Evolutionary conservation across 2,329 filamentous ascomycete species (phyloP).

Genomic region (Zasmidium cellare): DNA sequence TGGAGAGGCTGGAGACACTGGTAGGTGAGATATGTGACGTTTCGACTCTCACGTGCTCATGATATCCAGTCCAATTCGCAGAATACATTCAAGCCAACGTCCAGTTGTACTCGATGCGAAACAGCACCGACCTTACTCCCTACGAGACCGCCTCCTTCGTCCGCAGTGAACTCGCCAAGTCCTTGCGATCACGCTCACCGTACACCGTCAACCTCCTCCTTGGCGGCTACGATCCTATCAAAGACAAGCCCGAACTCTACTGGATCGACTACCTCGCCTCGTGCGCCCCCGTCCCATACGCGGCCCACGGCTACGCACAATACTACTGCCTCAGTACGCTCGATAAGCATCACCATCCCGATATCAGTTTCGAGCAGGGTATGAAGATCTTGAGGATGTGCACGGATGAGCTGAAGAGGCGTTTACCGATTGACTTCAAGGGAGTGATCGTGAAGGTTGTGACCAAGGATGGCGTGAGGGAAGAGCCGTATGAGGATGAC

Average conservation of each 20-base stretch:
- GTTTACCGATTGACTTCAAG: constrained; percentile 98
- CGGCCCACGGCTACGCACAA: constrained; percentile 97
- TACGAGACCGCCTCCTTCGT: constrained; percentile 90
- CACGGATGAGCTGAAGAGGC: constrained; percentile 93
- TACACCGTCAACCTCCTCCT: constrained; percentile 97
- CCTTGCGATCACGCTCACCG: constrained; percentile 85
- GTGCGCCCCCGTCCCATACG: constrained; percentile 73
- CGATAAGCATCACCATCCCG: constrained; percentile 97
- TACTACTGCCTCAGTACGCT: constrained; percentile 98
- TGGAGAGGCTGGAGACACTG: constrained; percentile 93
- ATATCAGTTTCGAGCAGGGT: constrained; percentile 85
- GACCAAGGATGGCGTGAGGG: constrained; percentile 87
- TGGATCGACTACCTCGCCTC: constrained; percentile 31
- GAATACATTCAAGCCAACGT: constrained; percentile 99
- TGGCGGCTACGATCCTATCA: constrained; percentile 89
- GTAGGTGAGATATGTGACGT: constrained; percentile 49
- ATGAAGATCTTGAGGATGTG: constrained; percentile 93
- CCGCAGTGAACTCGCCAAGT: constrained; percentile 86
- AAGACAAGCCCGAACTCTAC: constrained; percentile 49
- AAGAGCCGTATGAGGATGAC: constrained; percentile 77
- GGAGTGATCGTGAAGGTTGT: constrained; percentile 86
- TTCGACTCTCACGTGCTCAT: not conserved
- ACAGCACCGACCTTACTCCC: constrained; percentile 87
- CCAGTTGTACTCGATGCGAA: constrained; percentile 98
- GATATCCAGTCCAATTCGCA: constrained; percentile 82